Base-by-base conservation (phyloP, 495 filamentous ascomycete species). In the Annulohypoxylon nitens region DNA sequence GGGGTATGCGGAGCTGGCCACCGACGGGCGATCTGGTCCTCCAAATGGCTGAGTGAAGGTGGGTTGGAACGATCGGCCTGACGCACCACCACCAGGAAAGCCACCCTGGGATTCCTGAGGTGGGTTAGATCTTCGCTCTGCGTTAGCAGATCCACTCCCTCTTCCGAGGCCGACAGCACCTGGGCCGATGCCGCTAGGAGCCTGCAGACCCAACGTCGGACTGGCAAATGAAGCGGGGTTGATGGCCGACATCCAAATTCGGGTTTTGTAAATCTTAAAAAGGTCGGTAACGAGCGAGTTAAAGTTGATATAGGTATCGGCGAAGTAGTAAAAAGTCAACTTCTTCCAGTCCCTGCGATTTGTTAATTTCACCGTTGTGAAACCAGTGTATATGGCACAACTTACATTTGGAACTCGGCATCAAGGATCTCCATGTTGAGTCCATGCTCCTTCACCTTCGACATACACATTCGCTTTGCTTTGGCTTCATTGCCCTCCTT, bases 201-300 rank as follows among this genome's bases (percentile, higher is more conserved):
- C 87, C 76, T 91, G 90, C 36, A 95, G 81, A 33, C 92, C 90
- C 54, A 91, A 83, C 26, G 88, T 85, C 3, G 93, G 92, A 60
- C 93, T 95, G n/a, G 94, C 93, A 79, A 98, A 98, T 1, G 95
- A 97, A 6, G 96, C 96, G 2, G 96, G 97, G 77, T 99, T 99
- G 83, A 99, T 97, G 7, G 96, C 95, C 4, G 94, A 97, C 94
- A 99, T 97, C 96, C 96, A 99, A 78, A 99, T 98, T 61, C 96
- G 89, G 18, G 95, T 97, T 84, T 99, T 99, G 85, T 97, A 99
- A 67, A 97, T 94, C 78, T 98, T 98, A 87, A 98, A 99, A 23
- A 99, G 87, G 80, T 98, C 97, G 0, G 94, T 97, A 67, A 99
- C 95, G 16, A 99, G 88, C 0, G 93, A 92, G 80, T 98, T 99